Conservation (phyloP, 2,329 filamentous ascomycete genomes). For the Beauveria sp. region DNA sequence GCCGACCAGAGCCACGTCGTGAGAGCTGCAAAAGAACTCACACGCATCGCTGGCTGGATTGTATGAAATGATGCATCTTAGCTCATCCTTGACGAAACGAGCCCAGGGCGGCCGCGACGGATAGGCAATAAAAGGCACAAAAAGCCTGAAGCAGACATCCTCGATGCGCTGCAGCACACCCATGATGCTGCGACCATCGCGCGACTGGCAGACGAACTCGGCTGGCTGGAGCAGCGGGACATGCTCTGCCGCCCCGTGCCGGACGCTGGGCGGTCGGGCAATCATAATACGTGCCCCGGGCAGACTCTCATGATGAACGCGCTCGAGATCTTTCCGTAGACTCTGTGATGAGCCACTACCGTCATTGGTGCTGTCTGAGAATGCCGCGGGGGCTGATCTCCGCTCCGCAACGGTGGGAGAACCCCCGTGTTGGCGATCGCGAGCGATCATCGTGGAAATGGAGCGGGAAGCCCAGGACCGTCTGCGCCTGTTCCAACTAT, state of each 20-base stretch:
- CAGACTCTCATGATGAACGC: neutral
- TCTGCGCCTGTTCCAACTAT: neutral
- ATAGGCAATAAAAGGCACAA: neutral
- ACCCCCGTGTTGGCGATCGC: neutral
- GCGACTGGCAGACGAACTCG: neutral
- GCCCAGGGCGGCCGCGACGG: neutral
- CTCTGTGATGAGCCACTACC: neutral
- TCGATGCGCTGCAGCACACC: slow-evolving; percentile 1
- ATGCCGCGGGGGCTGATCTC: neutral
- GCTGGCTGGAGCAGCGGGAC: neutral
- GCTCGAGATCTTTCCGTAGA: neutral
- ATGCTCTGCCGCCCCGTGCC: neutral
- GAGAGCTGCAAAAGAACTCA: slow-evolving; percentile 1
- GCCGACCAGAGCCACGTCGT: neutral
- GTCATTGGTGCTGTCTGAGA: neutral
- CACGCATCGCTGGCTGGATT: neutral
- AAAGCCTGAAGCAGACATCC: neutral
- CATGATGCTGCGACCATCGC: slow-evolving; percentile 2
- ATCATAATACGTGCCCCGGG: slow-evolving; percentile 5
- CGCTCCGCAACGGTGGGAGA: neutral
- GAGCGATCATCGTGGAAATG: neutral
- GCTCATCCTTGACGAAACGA: neutral
- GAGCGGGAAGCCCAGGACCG: neutral
- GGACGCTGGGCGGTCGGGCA: neutral
- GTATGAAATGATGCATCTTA: neutral